These are phyloP conservation scores for Boletus huronensis DNA, from an alignment of 768 basidiomycete genomes.

Conservation along the genomic window DNA sequence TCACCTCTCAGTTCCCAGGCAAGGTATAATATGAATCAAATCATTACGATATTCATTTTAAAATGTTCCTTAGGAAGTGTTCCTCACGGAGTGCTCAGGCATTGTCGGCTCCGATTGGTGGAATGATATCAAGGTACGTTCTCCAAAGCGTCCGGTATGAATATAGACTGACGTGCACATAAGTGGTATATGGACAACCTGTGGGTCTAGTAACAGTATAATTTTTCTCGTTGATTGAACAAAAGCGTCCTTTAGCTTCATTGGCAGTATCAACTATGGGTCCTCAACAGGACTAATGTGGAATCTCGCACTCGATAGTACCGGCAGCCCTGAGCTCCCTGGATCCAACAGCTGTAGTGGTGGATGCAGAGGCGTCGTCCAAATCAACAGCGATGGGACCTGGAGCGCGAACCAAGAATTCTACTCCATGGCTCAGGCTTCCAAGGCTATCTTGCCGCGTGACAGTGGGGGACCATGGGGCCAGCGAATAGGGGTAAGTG, in stretches of 20 bases:
- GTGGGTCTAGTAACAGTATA: conserved; percentile 32
- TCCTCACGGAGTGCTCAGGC: conserved; percentile 63
- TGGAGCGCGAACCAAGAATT: conserved; percentile 74
- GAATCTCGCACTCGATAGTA: conserved; percentile 66
- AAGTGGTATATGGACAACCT: conserved; percentile 72
- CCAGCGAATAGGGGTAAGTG: conserved; percentile 60
- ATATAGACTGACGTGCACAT: conserved; percentile 7
- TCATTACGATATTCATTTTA: neutral
- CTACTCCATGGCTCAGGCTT: conserved; percentile 72
- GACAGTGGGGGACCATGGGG: conserved; percentile 67
- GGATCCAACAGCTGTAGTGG: conserved; percentile 60
- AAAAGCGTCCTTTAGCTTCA: conserved; percentile 29
- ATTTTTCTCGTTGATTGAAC: conserved; percentile 25
- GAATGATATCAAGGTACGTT: conserved; percentile 66
- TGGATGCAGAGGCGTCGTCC: conserved; percentile 65
- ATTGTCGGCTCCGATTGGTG: conserved; percentile 72
- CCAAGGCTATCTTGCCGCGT: conserved; percentile 68
- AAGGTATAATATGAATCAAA: conserved; percentile 34
- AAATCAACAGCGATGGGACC: conserved; percentile 60
- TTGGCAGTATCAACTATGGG: conserved; percentile 34
- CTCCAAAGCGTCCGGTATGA: neutral
- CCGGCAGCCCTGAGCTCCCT: conserved; percentile 61
- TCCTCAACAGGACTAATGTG: conserved; percentile 60
- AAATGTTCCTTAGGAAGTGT: conserved; percentile 33
- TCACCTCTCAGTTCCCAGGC: conserved; percentile 51